Percentiles rank a stretch among this genome's conserved stretches.
Evolutionary conservation across 2,329 filamentous ascomycete species (phyloP).

Genomic region (Erysiphe pulchra): DNA sequence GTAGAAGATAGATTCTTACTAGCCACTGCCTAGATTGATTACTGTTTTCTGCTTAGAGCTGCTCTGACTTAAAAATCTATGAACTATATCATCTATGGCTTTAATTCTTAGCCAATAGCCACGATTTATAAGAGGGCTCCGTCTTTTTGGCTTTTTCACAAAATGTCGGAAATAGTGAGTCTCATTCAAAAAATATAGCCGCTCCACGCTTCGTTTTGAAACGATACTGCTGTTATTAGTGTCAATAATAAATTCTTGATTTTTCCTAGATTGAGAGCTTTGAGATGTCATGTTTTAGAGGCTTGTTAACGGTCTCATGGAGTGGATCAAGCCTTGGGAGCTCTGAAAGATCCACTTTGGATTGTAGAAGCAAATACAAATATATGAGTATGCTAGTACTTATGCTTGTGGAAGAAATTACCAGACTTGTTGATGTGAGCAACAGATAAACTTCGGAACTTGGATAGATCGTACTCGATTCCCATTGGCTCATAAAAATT

Average conservation of each 20-base stretch:
- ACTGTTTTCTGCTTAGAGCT: constrained; percentile 39
- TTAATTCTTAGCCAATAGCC: constrained; percentile 52
- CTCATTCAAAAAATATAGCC: constrained; percentile 52
- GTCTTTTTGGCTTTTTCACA: constrained; percentile 56
- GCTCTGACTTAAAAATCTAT: constrained; percentile 38
- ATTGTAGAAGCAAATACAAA: too few species aligned
- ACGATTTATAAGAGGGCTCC: constrained; percentile 73
- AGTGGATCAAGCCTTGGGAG: too few species aligned
- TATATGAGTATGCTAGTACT: too few species aligned
- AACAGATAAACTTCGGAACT: too few species aligned
- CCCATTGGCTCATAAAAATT: too few species aligned
- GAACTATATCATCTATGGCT: constrained; percentile 50
- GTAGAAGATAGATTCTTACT: constrained; percentile 28
- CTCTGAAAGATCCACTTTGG: too few species aligned
- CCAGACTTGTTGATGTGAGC: too few species aligned
- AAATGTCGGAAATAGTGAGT: constrained; percentile 74
- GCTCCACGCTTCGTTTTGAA: constrained; percentile 81
- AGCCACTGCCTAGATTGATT: constrained; percentile 72
- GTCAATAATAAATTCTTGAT: constrained; percentile 22
- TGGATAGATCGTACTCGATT: too few species aligned
- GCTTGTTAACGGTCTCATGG: too few species aligned
- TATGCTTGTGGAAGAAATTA: too few species aligned
- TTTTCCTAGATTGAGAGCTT: constrained; percentile 2
- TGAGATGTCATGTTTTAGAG: too few species aligned
- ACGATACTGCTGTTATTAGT: constrained; percentile 85